Percentiles rank a stretch among this genome's conserved stretches.
Evolutionary conservation across 139 green algal species (phyloP).

Genomic region (Chlorella sp.): DNA sequence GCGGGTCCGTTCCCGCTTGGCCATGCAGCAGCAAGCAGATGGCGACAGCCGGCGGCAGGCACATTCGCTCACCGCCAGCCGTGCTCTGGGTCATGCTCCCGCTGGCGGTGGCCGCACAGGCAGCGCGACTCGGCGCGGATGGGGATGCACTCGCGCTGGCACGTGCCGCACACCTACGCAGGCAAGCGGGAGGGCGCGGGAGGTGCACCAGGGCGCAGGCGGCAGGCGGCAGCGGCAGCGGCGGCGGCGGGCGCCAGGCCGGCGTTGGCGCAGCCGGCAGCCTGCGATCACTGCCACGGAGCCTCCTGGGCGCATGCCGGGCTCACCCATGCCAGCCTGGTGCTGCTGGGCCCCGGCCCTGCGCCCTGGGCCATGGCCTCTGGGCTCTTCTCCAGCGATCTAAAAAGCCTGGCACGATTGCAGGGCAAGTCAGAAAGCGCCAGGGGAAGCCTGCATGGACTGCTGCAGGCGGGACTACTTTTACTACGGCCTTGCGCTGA

Average conservation of each 20-base stretch:
- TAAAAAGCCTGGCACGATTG: no score
- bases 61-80: conserved; percentile 8
- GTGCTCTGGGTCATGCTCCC: conserved; percentile 52
- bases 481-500: no score
- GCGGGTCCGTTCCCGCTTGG: not conserved
- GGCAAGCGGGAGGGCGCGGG: no score
- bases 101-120: conserved; percentile 72
- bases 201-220: no score
- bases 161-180: conserved; percentile 45
- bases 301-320: no score
- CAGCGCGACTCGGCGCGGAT: conserved; percentile 67
- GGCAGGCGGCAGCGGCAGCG: not conserved
- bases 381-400: no score
- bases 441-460: no score
- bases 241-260: not conserved
- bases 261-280: no score
- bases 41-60: not conserved
- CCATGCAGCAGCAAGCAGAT: not conserved
- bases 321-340: not conserved
- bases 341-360: not conserved
- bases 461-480: no score
- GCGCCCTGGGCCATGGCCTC: no score
- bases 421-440: no score
- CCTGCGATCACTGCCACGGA: no score
- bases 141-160: conserved; percentile 67